A percentile compares a stretch with the other conserved stretches of the same genome.
These are phyloP conservation scores for Apiotrichum mycotoxinovorans DNA, from an alignment of 1,284 basidiomycete species.

Conservation along the genomic window DNA sequence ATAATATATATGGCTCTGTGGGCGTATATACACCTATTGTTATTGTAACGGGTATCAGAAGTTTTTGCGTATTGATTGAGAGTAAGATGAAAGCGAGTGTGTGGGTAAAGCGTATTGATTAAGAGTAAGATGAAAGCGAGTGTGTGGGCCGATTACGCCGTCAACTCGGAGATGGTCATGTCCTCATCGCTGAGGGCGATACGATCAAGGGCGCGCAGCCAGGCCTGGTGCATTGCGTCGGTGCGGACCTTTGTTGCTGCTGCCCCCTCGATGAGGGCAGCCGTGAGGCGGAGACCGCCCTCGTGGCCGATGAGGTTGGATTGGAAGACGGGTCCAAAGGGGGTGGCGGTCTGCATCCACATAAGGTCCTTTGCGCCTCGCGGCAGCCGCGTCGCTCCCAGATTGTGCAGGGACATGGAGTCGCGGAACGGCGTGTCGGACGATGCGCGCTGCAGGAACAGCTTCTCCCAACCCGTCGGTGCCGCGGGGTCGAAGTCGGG, in stretches of 20 bases:
- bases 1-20: too few relatives aligned
- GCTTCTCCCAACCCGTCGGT: constrained; percentile 43
- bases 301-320: constrained; percentile 32
- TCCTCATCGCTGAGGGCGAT: background rate
- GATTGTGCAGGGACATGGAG: constrained; percentile 35
- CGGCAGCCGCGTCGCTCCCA: constrained; percentile 29
- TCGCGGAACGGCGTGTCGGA: constrained; percentile 16
- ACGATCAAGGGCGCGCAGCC: background rate
- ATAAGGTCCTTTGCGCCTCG: constrained; percentile 26
- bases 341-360: constrained; percentile 32
- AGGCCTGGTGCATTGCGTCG: background rate
- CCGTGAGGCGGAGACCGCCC: constrained; percentile 28
- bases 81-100: too few relatives aligned
- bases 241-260: background rate
- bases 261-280: constrained; percentile 27
- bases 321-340: constrained; percentile 22
- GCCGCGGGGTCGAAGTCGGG: constrained; percentile 14
- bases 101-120: too few relatives aligned
- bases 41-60: too few relatives aligned
- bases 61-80: too few relatives aligned
- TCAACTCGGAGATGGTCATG: too few relatives aligned
- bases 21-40: too few relatives aligned
- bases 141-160: too few relatives aligned
- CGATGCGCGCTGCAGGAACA: constrained; percentile 23
- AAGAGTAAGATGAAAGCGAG: too few relatives aligned